Base-by-base conservation (phyloP, 305 asterid species). In the Fraxinus nigra region DNA sequence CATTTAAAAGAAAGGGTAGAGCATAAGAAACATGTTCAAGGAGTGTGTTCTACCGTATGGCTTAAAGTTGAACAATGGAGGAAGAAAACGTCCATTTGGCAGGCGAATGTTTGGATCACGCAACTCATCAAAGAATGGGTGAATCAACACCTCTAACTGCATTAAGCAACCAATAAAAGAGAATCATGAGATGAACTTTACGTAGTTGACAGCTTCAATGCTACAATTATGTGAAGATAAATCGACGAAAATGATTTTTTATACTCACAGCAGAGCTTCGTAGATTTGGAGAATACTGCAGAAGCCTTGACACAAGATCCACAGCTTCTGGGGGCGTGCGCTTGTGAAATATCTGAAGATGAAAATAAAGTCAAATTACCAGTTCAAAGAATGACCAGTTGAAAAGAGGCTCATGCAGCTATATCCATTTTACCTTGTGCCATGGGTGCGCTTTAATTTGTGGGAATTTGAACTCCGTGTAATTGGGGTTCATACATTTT, bases 11-110 rank as follows among this genome's bases (percentile, higher is more conserved):
- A 48, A 54, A 72, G 43, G 33, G n/a, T 16, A 1, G 7, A 1
- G 7, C 30, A 48, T 0, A 59, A 28, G n/a, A 34, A 72, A 46
- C 8, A 34, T 67, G 20, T 65, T n/a, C 33, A 26, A 81, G 35
- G 63, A 79, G 34, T 43, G 38, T 82, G 81, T 48, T 48, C 20
- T 76, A 92, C 96, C 96, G 6, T 89, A 92, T 72, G 92, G 83
- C 85, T 88, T 92, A 54, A 92, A 92, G 92, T 94, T 94, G 87
- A 94, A 94, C 83, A 94, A 80, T 11, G 98, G 97, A 32, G 98
- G 97, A 84, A 92, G 90, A 72, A 91, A 90, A 8, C 97, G 94
- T 14, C 98, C 97, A 87, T 92, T 94, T 7, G 97, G 98, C 48
- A 94, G 81, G 72, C 97, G 92, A 30, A 87, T 90, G 83, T 87